These are phyloP conservation scores for Oidiodendron maius DNA, from an alignment of 495 filamentous ascomycete species.

Conservation along the genomic window DNA sequence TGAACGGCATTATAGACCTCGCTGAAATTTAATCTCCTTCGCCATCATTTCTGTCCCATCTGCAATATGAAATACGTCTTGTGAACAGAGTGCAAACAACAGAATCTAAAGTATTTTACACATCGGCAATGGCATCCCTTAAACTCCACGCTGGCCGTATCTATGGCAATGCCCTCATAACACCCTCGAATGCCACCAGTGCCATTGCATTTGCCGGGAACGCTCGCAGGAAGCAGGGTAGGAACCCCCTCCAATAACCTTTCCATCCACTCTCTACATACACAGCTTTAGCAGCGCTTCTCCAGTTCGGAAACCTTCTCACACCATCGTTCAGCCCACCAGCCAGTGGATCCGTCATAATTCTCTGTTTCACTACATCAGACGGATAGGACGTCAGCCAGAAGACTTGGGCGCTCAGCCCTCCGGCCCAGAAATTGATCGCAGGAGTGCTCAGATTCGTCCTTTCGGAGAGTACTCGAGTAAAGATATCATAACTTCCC, in stretches of 20 bases:
- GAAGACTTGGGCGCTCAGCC: slow-evolving; percentile 85
- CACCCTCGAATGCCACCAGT: slow-evolving; percentile 85
- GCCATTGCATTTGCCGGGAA: slow-evolving; percentile 97
- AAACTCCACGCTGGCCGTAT: neutral
- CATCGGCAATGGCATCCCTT: neutral
- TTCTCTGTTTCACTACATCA: slow-evolving; percentile 94
- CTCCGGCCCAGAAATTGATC: slow-evolving; percentile 96
- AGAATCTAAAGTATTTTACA: neutral
- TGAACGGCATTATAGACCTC: slow-evolving; percentile 3
- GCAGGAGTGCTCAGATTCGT: slow-evolving; percentile 71
- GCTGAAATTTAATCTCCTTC: slow-evolving; percentile 9
- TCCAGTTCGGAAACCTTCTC: slow-evolving; percentile 69
- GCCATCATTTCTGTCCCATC: slow-evolving; percentile 1
- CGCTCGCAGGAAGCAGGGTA: slow-evolving; percentile 87
- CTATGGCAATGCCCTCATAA: slow-evolving; percentile 74
- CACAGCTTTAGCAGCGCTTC: slow-evolving; percentile 70
- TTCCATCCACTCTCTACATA: slow-evolving; percentile 65
- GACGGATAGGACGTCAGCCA: slow-evolving; percentile 89
- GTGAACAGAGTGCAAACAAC: neutral
- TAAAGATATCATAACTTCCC: slow-evolving; percentile 83
- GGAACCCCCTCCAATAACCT: slow-evolving; percentile 90
- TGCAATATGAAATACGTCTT: neutral
- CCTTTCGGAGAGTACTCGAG: slow-evolving; percentile 53
- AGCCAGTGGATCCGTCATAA: slow-evolving; percentile 90
- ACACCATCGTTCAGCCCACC: slow-evolving; percentile 61